A percentile compares a stretch with the other conserved stretches of the same genome.
phyloP scores from a whole-genome alignment of 2,329 filamentous ascomycete species.

The Sordariomycetes sp. region DNA sequence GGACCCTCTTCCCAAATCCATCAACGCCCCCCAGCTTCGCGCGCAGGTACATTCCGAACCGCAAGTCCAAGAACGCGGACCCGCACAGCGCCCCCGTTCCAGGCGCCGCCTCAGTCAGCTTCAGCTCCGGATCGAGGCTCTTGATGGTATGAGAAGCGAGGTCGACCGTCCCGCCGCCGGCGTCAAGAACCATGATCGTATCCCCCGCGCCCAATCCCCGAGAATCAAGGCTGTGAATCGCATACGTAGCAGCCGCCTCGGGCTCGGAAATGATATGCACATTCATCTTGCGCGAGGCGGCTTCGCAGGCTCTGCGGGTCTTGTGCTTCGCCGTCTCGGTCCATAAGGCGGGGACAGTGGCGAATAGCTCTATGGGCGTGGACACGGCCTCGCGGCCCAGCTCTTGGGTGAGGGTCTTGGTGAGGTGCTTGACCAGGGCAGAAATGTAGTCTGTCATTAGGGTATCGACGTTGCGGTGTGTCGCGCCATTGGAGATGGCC shows the following conservation, averaged over 20 bases:
- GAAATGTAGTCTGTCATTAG: constrained; percentile 34
- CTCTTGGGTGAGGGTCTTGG: constrained; percentile 25
- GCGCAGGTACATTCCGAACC: constrained; percentile 29
- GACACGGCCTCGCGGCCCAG: constrained; percentile 26
- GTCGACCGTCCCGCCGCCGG: constrained; percentile 40
- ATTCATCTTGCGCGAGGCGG: constrained; percentile 17
- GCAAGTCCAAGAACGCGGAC: constrained; percentile 32
- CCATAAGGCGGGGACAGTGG: constrained; percentile 48
- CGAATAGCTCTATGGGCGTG: constrained; percentile 35
- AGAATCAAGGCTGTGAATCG: constrained; percentile 25
- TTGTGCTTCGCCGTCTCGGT: constrained; percentile 37
- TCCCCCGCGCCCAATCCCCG: constrained; percentile 27
- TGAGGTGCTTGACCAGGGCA: constrained; percentile 32
- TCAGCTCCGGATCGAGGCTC: constrained; percentile 23
- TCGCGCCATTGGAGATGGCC: constrained; percentile 14
- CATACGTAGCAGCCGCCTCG: constrained; percentile 37
- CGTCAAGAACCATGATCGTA: constrained; percentile 38
- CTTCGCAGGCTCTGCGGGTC: constrained; percentile 26
- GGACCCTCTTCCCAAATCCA: constrained; percentile 25
- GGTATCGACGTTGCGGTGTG: constrained; percentile 17
- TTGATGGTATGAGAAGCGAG: constrained; percentile 37
- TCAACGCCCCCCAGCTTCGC: constrained; percentile 27
- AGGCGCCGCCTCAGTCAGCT: constrained; percentile 32
- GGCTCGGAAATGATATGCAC: constrained; percentile 36
- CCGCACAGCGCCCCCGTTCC: constrained; percentile 36